Conservation (phyloP, 1,284 basidiomycete species). For the Malassezia sympodialis region DNA sequence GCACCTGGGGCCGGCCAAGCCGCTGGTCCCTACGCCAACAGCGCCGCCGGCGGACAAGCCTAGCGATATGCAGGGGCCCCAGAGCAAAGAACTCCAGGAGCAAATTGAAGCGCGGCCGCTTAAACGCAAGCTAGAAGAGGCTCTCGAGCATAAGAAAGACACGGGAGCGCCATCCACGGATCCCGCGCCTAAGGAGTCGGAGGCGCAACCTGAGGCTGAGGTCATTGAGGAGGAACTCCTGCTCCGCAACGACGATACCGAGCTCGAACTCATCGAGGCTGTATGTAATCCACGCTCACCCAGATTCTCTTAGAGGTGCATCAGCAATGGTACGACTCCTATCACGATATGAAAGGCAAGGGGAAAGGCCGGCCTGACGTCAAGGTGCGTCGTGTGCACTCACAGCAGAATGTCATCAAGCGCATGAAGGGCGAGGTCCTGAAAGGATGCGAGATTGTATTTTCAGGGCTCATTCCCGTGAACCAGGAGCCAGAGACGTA, state of each 20-base stretch:
- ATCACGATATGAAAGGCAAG: constrained; percentile 18
- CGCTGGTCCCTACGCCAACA: not conserved
- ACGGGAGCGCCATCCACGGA: not conserved
- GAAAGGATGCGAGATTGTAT: constrained; percentile 67
- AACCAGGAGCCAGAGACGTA: constrained; percentile 62
- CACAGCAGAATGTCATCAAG: constrained; percentile 65
- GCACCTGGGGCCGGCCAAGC: constrained; percentile 16
- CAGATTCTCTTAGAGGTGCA: constrained; percentile 72
- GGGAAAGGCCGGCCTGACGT: constrained; percentile 1
- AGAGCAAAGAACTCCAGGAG: constrained; percentile 56
- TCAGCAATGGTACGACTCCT: constrained; percentile 57
- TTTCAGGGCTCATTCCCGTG: constrained; percentile 85
- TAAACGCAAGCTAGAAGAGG: constrained; percentile 52
- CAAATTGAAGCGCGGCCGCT: constrained; percentile 76
- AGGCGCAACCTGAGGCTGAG: constrained; percentile 22
- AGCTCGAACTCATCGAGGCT: constrained; percentile 64
- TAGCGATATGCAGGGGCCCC: not conserved
- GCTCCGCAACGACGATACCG: constrained; percentile 58
- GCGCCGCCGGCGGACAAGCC: not conserved
- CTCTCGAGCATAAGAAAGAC: constrained; percentile 53
- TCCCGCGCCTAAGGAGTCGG: not conserved
- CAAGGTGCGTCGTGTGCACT: not conserved
- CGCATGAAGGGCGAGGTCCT: constrained; percentile 66
- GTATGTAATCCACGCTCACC: constrained; percentile 51
- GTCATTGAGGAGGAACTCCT: constrained; percentile 4